Conservation (phyloP, 352 stramenopile species). For the Globisporangium carolinianum region DNA sequence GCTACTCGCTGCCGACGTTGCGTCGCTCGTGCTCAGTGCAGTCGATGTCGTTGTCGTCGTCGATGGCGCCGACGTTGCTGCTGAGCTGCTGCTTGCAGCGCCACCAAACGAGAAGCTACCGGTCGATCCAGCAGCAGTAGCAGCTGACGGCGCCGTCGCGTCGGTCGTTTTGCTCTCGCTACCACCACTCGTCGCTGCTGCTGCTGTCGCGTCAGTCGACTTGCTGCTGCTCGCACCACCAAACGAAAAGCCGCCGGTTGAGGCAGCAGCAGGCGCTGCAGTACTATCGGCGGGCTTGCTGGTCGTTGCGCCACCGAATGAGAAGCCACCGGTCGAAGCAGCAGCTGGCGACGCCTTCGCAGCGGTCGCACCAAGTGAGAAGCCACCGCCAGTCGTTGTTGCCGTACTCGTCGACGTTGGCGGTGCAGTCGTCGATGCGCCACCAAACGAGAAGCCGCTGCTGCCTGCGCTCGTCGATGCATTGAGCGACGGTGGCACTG, state of each 20-base stretch:
- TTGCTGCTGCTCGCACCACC: background rate
- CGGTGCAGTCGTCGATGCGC: slow-evolving; percentile 2
- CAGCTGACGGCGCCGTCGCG: background rate
- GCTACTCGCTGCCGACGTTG: slow-evolving; percentile 1
- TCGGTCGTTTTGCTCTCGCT: background rate
- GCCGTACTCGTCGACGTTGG: no score
- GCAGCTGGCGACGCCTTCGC: background rate
- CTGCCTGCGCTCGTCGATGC: background rate
- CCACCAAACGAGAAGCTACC: background rate
- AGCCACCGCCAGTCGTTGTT: background rate
- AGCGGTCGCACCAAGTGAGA: slow-evolving; percentile 3
- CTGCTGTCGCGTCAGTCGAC: background rate
- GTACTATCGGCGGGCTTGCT: no score
- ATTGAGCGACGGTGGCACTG: background rate
- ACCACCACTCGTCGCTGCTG: slow-evolving; percentile 2
- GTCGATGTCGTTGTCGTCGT: slow-evolving; percentile 18
- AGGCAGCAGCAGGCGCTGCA: background rate
- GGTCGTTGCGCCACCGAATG: background rate
- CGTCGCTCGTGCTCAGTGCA: background rate
- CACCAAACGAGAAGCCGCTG: slow-evolving; percentile 22
- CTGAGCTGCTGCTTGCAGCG: slow-evolving; percentile 1
- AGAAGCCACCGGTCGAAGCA: slow-evolving; percentile 1
- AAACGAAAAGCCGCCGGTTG: slow-evolving; percentile 4
- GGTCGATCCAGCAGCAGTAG: background rate
- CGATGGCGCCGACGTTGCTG: slow-evolving; percentile 5